Base-by-base conservation (phyloP, 805 yeast genomes). In the Saccharomycopsis babjevae region DNA sequence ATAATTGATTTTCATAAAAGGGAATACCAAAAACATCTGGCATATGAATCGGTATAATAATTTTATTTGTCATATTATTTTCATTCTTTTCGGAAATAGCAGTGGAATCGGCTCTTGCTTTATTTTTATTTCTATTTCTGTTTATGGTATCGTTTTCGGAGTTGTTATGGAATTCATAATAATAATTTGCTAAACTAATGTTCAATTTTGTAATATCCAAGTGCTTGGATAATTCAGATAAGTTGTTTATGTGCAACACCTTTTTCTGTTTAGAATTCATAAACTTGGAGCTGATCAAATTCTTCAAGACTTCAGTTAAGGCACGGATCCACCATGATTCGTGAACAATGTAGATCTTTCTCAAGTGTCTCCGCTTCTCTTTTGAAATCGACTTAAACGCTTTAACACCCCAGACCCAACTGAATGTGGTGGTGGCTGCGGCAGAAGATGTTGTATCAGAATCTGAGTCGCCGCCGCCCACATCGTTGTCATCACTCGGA, bases 311-410 rank as follows among this genome's bases (percentile, higher is more conserved):
- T 59, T 88, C 91, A 16, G 87, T 81, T 42, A 89, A 79, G 0
- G 96, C 85, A 67, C 90, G 83, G 32, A 89, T 81, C 73, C 92
- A 81, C 94, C 97, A 91, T 56, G 88, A 86, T 66, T 92, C 97
- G 72, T 93, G 97, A 1, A 93, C 96, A 36, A 92, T 80, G 65
- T 85, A 87, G 2, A 90, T 76, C 67, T 83, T 85, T 58, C 75
- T 74, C 54, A 93, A 72, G 60, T 80, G 76, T 58, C 80, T 79
- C 62, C 82, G 80, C 54, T 78, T 73, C 5, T 76, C 77, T 16
- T 80, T 77, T 1, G 93, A 83, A 32, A 93, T 77, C 64, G 81
- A 73, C 64, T 81, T 73, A 68, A 79, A 83, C 59, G 83, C 77
- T 57, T 75, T 78, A n/a, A 83, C 75, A 62, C 90, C 88, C 81